These are phyloP conservation scores for Pyrenophora graminea DNA, from an alignment of 2,329 filamentous ascomycete genomes.

Conservation along the genomic window DNA sequence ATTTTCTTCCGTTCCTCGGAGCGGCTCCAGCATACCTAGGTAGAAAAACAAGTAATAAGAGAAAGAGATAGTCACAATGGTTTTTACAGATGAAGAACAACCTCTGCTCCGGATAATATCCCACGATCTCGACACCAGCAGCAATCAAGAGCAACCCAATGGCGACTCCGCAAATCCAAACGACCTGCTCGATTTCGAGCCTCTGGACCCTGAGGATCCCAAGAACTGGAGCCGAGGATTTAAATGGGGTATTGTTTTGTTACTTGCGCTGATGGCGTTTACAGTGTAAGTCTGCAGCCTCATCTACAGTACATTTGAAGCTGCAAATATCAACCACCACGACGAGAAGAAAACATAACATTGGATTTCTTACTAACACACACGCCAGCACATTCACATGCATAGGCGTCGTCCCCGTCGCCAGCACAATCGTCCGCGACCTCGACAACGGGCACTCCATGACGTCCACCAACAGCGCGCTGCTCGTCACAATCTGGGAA, in stretches of 20 bases:
- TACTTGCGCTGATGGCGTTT: conserved; percentile 43
- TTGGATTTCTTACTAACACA: no score
- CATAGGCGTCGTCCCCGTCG: conserved; percentile 44
- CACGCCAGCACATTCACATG: conserved; percentile 43
- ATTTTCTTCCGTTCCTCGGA: no score
- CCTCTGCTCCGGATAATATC: conserved; percentile 33
- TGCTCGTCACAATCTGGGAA: conserved; percentile 45
- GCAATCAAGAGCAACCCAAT: conserved; percentile 16
- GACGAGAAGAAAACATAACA: background rate
- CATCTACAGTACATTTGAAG: background rate
- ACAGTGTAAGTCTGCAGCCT: conserved; percentile 34
- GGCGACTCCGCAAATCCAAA: conserved; percentile 18
- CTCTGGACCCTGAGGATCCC: conserved; percentile 36
- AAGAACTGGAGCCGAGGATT: conserved; percentile 37
- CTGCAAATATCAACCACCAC: no score
- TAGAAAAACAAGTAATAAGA: background rate
- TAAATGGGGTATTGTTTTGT: conserved; percentile 40
- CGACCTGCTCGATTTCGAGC: conserved; percentile 33
- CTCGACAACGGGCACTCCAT: conserved; percentile 27
- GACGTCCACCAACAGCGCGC: conserved; percentile 30
- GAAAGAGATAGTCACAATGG: conserved; percentile 14
- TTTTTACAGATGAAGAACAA: conserved; percentile 34
- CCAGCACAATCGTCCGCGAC: conserved; percentile 37
- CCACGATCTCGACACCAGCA: conserved; percentile 20
- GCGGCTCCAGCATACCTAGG: no score